Percentiles rank a stretch among this genome's conserved stretches.
phyloP scores from a whole-genome alignment of 2,329 filamentous ascomycete species.

The Aspergillus uvarum region DNA sequence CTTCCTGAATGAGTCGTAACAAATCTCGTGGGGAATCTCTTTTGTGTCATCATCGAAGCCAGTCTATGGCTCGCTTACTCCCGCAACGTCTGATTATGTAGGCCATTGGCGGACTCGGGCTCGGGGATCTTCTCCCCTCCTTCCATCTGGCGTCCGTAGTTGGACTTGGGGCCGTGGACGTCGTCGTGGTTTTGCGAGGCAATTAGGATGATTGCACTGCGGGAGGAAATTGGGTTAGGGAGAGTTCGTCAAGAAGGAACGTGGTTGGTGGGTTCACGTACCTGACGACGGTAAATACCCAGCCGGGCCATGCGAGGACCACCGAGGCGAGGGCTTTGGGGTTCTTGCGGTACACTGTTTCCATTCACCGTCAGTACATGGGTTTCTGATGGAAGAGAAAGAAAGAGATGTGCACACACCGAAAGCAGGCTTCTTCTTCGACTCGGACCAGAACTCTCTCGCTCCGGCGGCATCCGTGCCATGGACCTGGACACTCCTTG shows the following conservation, averaged over 20 bases:
- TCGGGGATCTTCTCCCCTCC: background rate
- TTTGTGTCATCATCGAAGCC: too few relatives aligned
- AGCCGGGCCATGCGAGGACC: conserved; percentile 56
- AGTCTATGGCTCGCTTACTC: background rate
- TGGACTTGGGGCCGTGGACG: conserved; percentile 15
- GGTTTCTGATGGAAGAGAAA: background rate
- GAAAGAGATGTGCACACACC: conserved; percentile 11
- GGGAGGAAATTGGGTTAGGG: background rate
- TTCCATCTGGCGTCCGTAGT: conserved; percentile 5
- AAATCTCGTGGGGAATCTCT: background rate
- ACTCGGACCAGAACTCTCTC: conserved; percentile 27
- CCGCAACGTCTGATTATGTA: background rate
- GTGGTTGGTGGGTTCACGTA: conserved; percentile 16
- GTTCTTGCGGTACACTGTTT: conserved; percentile 49
- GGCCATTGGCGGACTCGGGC: background rate
- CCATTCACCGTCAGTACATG: background rate
- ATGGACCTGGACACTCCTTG: conserved; percentile 46
- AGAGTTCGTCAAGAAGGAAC: conserved; percentile 10
- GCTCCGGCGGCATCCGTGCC: conserved; percentile 39
- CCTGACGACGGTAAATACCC: conserved; percentile 48
- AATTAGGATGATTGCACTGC: conserved; percentile 30
- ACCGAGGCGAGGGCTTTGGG: conserved; percentile 52
- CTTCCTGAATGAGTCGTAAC: background rate
- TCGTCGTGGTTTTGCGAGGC: conserved; percentile 37
- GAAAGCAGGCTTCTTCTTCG: conserved; percentile 36